These are phyloP conservation scores for Skeletonema grethae DNA, from an alignment of 108 stramenopile genomes.

Conservation along the genomic window DNA sequence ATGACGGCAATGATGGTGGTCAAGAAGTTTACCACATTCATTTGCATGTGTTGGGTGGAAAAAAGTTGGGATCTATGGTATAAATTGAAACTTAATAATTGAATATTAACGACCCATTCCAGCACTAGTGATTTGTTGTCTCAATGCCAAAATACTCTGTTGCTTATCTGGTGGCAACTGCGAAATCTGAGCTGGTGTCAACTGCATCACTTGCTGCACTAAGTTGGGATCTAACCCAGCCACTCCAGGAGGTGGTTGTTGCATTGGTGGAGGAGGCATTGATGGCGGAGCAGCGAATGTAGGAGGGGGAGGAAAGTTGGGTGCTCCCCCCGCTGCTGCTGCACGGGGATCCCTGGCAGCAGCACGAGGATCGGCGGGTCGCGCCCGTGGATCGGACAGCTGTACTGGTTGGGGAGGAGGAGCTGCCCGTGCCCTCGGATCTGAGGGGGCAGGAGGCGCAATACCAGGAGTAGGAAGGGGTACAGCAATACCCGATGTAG, in stretches of 20 bases:
- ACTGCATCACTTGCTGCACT: constrained; percentile 89
- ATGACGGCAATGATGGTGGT: constrained; percentile 91
- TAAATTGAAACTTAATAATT: background rate
- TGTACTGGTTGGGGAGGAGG: constrained; percentile 22
- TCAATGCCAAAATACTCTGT: constrained; percentile 81
- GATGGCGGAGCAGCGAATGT: constrained; percentile 26
- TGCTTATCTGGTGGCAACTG: constrained; percentile 90
- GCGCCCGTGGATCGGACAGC: constrained; percentile 28
- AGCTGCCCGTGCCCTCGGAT: constrained; percentile 55
- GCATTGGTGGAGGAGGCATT: constrained; percentile 53
- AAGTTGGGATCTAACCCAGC: constrained; percentile 78
- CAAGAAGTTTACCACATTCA: constrained; percentile 96
- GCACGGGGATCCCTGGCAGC: constrained; percentile 21
- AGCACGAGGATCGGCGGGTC: constrained; percentile 44
- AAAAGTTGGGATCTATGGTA: constrained; percentile 41
- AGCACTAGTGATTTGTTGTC: constrained; percentile 76
- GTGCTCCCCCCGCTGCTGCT: constrained; percentile 32
- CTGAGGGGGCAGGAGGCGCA: constrained; percentile 41
- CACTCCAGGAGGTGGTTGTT: constrained; percentile 23
- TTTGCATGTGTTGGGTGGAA: constrained; percentile 91
- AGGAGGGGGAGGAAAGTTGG: constrained; percentile 39
- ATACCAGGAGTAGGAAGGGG: constrained; percentile 31
- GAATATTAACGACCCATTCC: constrained; percentile 3
- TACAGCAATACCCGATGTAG: constrained; percentile 34
- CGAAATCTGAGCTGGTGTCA: constrained; percentile 79